Base-by-base conservation (phyloP, 306 rosid genomes). In the Trichosanthes cucumerina region DNA sequence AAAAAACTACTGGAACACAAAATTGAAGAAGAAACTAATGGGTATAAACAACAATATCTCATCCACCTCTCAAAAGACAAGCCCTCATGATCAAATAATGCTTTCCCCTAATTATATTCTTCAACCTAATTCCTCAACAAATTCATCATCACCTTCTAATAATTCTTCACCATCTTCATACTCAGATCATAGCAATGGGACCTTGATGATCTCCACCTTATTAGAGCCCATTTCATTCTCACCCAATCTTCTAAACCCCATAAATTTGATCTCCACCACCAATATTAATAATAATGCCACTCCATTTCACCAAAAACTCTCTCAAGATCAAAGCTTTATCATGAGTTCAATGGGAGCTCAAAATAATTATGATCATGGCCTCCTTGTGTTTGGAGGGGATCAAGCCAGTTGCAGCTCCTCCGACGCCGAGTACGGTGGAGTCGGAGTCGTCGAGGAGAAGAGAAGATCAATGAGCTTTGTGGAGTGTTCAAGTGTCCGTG, bases 1-100 rank as follows among this genome's bases (percentile, higher is more conserved):
- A 36, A 94, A 94, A 84, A 94, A 94, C 83, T 89, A 94, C 64
- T 94, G 98, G 98, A 94, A 94, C 91, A 92, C 97, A n/a, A 92
- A 90, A 81, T 96, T 94, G 5, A 94, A 90, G 93, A 94, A 92
- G 85, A 94, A 92, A 77, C 76, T 87, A 46, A 83, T 88, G 86
- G 75, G 78, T 72, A 66, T 77, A 62, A 81, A 81, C 63, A 79
- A 77, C 58, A n/a, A n/a, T n/a, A 79, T 80, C 75, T 18, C 82
- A 21, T 76, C 79, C 54, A 82, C 83, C 58, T 24, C 86, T 50
- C 88, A 82, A 8, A 60, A 56, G 72, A 87, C 46, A 7, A 18
- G 12, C 23, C 46, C 23, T 5, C n/a, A 43, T 21, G 34, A n/a
- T n/a, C n/a, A n/a, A n/a, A n/a, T n/a, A 6, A n/a, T 5, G 34